Evolutionary conservation across 2,329 filamentous ascomycete genomes (phyloP).

Genomic region (Akanthomyces lecanii): DNA sequence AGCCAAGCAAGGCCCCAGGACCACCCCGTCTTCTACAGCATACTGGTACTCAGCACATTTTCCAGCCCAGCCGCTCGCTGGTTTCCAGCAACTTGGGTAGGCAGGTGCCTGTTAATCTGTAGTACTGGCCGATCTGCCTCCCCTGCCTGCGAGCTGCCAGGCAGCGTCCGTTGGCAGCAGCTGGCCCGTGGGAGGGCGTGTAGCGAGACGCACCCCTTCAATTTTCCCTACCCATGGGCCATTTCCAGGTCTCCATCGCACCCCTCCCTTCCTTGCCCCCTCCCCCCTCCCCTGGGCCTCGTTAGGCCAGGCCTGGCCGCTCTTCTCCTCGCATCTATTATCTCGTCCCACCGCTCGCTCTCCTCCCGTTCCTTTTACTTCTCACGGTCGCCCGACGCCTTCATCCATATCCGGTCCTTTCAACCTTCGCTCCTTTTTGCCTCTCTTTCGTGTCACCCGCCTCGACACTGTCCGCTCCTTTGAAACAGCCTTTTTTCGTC

Average conservation of each 20-base stretch:
- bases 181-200: background rate
- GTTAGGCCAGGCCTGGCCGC: background rate
- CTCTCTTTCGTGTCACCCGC: slow-evolving; percentile 14
- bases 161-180: background rate
- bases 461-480: slow-evolving; percentile 20
- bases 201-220: background rate
- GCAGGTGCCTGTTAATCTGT: too few species aligned
- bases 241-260: background rate
- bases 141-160: background rate
- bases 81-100: too few species aligned
- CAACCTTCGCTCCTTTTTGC: slow-evolving; percentile 18
- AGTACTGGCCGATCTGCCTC: too few species aligned
- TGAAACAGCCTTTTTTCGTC: slow-evolving; percentile 17
- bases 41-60: background rate
- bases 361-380: slow-evolving; percentile 10
- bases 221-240: background rate
- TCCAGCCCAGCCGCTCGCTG: background rate
- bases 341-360: slow-evolving; percentile 12
- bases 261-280: background rate
- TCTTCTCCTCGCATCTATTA: background rate
- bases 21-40: background rate
- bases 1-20: background rate
- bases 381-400: slow-evolving; percentile 8
- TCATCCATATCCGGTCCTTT: slow-evolving; percentile 13
- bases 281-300: background rate